A percentile compares a stretch with the other conserved stretches of the same genome.
Evolutionary conservation across 2,329 filamentous ascomycete genomes (phyloP).

Genomic region (Fusarium sp.): DNA sequence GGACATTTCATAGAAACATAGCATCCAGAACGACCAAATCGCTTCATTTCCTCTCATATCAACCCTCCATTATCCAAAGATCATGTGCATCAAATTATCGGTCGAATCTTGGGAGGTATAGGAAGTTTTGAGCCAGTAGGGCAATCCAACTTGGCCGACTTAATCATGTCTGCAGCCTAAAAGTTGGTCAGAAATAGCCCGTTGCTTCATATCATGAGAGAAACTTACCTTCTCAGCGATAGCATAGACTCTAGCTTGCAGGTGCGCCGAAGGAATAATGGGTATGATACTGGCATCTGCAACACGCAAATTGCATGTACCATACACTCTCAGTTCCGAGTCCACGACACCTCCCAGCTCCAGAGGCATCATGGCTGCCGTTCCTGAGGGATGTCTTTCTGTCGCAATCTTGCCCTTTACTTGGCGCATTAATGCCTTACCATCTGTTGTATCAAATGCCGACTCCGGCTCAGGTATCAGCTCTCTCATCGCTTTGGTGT

Average conservation of each 20-base stretch:
- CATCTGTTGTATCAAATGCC: constrained; percentile 15
- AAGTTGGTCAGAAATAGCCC: background rate
- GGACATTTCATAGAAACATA: no score
- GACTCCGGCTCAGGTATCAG: constrained; percentile 21
- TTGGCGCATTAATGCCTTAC: constrained; percentile 2
- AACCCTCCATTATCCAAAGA: background rate
- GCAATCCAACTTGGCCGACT: constrained; percentile 5
- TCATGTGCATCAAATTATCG: background rate
- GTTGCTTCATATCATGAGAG: rapidly evolving
- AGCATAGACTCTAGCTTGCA: constrained; percentile 52
- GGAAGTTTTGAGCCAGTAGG: background rate
- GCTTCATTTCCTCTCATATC: no score
- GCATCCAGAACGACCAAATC: no score
- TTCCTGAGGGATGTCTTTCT: constrained; percentile 24
- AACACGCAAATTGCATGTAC: constrained; percentile 45
- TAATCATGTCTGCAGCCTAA: constrained; percentile 31
- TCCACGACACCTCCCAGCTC: constrained; percentile 43
- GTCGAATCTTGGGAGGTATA: constrained; percentile 4
- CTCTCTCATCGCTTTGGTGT: constrained; percentile 18
- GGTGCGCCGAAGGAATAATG: constrained; percentile 45
- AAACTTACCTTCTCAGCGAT: constrained; percentile 47
- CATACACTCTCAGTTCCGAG: constrained; percentile 45
- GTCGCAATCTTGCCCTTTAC: constrained; percentile 6
- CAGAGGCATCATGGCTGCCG: constrained; percentile 26
- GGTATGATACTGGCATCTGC: constrained; percentile 48